phyloP scores from a whole-genome alignment of 1,139 yeast genomes.

The Yamadazyma atmosphaerica region DNA sequence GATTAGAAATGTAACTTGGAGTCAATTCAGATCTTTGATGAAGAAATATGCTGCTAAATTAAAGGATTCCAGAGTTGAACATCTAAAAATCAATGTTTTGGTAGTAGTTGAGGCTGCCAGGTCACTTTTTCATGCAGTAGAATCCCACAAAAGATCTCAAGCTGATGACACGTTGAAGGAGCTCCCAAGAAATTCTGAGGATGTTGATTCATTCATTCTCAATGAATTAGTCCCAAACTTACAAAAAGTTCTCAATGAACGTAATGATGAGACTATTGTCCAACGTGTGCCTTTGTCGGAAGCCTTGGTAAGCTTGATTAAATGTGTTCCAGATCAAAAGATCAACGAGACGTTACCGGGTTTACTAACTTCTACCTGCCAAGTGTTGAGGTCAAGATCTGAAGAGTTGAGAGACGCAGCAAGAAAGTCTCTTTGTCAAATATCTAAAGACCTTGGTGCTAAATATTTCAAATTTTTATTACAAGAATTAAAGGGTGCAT shows the following conservation, averaged over 20 bases:
- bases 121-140: constrained; percentile 41
- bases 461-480: constrained; percentile 71
- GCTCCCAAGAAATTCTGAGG: constrained; percentile 33
- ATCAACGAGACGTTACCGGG: constrained; percentile 72
- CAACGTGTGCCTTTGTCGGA: constrained; percentile 79
- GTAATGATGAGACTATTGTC: constrained; percentile 78
- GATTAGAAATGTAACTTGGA: constrained; percentile 66
- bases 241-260: constrained; percentile 54
- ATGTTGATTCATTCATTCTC: constrained; percentile 52
- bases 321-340: constrained; percentile 60
- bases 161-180: constrained; percentile 24
- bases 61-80: constrained; percentile 45
- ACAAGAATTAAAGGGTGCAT: constrained; percentile 74
- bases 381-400: constrained; percentile 80
- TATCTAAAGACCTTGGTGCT: constrained; percentile 68
- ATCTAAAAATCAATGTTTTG: constrained; percentile 59
- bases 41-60: constrained; percentile 67
- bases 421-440: constrained; percentile 71
- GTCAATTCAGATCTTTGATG: constrained; percentile 75
- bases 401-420: constrained; percentile 89
- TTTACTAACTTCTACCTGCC: constrained; percentile 79
- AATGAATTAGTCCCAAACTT: constrained; percentile 65
- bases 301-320: constrained; percentile 70
- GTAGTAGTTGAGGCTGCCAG: constrained; percentile 65
- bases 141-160: constrained; percentile 13